These are phyloP conservation scores for Trichoderma sp. DNA, from an alignment of 2,329 filamentous ascomycete species.

Conservation along the genomic window DNA sequence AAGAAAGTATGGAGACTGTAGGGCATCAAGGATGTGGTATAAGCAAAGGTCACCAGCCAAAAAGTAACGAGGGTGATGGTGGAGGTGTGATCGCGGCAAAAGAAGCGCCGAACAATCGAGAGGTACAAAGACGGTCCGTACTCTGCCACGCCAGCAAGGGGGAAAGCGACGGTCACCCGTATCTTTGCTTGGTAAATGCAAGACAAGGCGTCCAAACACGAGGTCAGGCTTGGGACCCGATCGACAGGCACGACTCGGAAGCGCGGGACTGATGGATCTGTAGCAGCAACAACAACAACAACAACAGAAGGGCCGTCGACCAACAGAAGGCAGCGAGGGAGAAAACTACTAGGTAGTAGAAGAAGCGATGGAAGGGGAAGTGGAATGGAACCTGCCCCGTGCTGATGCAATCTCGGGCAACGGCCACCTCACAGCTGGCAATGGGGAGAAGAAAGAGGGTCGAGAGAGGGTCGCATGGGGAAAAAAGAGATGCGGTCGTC, in stretches of 20 bases:
- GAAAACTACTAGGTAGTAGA: background rate
- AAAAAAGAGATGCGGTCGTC: constrained; percentile 1
- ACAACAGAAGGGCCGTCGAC: background rate
- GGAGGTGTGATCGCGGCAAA: constrained; percentile 2
- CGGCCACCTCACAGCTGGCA: constrained; percentile 18
- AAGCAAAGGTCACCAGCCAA: background rate
- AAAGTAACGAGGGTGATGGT: constrained; percentile 9
- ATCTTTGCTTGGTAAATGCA: background rate
- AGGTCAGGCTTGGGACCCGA: constrained; percentile 12
- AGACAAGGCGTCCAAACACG: constrained; percentile 10
- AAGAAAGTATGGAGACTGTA: background rate
- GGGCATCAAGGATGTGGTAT: background rate
- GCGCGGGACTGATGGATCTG: constrained; percentile 12
- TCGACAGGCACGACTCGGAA: constrained; percentile 20
- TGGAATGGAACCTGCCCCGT: constrained; percentile 22
- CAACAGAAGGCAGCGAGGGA: constrained; percentile 1
- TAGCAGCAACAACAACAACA: background rate
- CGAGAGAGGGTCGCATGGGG: constrained; percentile 16
- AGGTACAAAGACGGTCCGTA: background rate
- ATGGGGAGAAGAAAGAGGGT: constrained; percentile 3
- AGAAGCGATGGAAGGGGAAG: constrained; percentile 8
- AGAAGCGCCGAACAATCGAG: constrained; percentile 16
- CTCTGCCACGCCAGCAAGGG: constrained; percentile 11
- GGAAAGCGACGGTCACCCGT: constrained; percentile 11
- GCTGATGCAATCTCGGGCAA: constrained; percentile 19